Base-by-base conservation (phyloP, 352 stramenopile genomes). In the Globisporangium heterothallicum region DNA sequence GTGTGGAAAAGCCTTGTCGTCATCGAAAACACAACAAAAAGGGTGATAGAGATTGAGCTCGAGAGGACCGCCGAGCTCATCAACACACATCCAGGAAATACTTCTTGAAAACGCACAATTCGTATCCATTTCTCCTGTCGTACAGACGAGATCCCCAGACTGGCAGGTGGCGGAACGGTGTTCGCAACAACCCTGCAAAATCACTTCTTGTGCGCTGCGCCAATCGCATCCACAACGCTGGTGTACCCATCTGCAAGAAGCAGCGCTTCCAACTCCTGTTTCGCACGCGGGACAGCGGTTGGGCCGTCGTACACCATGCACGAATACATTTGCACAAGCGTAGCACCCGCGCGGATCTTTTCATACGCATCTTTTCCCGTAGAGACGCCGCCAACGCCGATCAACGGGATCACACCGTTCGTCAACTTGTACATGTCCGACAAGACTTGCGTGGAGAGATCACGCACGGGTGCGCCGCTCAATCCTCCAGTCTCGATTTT, bases 281-380 rank as follows among this genome's bases (percentile, higher is more conserved):
- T 98, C 40, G 96, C 85, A 22, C 80, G 74, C 1, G 75, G 72
- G 10, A 98, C 81, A 8, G 92, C 75, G 22, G 91, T 61, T 13
- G 92, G 89, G 4, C 94, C 94, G 25, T 95, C 72, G 59, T 95
- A 98, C 26, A 96, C 90, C 8, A 98, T 56, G 26, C 87, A 92
- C 52, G 87, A 96, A 72, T 98, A 98, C 63, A 98, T 84, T 58
- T 98, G 88, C 50, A 98, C 92, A 12, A 97, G 76, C 35, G 79
- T 97, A 7, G 97, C 97, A 26, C 97, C 97, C 6, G 97, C 96
- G 26, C 84, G 84, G 45, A 99, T 95, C 78, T 99, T 99, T 35
- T 99, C 96, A 63, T 98, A 99, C 0, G 88, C 97, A 65, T 99
- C 95, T 52, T 97, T 68, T 10, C 90, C 90, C n/a, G 69, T 90